Evolutionary conservation across 1,284 basidiomycete genomes (phyloP).

Genomic region (Farysia itapuensis): DNA sequence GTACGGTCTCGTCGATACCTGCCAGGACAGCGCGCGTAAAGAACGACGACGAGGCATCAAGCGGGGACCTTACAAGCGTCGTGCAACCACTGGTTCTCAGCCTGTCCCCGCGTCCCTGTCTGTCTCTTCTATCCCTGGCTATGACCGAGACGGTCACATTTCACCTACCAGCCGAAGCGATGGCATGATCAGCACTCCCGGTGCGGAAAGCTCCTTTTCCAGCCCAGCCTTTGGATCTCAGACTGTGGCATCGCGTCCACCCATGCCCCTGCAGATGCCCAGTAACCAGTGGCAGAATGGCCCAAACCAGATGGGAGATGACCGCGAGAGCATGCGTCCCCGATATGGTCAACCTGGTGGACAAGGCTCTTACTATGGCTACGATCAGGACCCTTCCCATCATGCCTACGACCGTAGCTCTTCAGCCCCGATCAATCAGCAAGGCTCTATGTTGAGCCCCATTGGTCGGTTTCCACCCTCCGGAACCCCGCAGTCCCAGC

Average conservation of each 20-base stretch:
- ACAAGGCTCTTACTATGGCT: conserved; percentile 20
- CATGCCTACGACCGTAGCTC: conserved; percentile 32
- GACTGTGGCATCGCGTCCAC: conserved; percentile 14
- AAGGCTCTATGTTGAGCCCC: conserved; percentile 24
- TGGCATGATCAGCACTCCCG: conserved; percentile 26
- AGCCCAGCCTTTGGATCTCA: conserved; percentile 29
- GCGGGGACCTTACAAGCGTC: conserved; percentile 84
- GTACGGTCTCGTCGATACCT: conserved; percentile 77
- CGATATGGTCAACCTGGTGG: conserved; percentile 12
- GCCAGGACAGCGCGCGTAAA: conserved; percentile 78
- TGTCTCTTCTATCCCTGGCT: conserved; percentile 12
- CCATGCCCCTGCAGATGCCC: conserved; percentile 34
- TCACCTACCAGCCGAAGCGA: conserved; percentile 24
- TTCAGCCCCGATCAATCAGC: conserved; percentile 22
- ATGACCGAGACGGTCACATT: conserved; percentile 24
- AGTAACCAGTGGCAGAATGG: conserved; percentile 17
- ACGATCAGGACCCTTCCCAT: conserved; percentile 26
- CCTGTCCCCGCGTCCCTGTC: conserved; percentile 19
- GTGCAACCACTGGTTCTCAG: conserved; percentile 43
- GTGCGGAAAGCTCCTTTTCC: conserved; percentile 18
- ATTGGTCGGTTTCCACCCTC: conserved; percentile 20
- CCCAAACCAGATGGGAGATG: conserved; percentile 15
- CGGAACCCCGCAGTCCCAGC: conserved; percentile 14
- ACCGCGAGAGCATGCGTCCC: conserved; percentile 22
- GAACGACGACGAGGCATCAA: conserved; percentile 82